These are phyloP conservation scores for Leptodontidium sp. DNA, from an alignment of 2,329 filamentous ascomycete species.

Conservation along the genomic window DNA sequence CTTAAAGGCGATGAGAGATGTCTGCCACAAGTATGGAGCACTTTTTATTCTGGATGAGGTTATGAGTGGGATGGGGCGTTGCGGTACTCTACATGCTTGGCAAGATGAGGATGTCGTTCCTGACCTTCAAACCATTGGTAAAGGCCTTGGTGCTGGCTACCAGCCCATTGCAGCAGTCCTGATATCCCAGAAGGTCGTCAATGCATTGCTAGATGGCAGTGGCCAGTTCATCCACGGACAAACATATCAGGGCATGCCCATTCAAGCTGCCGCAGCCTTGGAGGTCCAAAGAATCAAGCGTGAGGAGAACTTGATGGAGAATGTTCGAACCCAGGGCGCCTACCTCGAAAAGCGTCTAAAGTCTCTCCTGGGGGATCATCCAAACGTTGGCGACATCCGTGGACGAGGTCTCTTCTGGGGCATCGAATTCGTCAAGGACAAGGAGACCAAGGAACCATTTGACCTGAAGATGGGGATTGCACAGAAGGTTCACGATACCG, in stretches of 20 bases:
- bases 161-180: conserved; percentile 68
- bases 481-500: conserved; percentile 57
- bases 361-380: conserved; percentile 52
- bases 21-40: conserved; percentile 76
- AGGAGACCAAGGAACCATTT: conserved; percentile 58
- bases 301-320: conserved; percentile 64
- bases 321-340: conserved; percentile 62
- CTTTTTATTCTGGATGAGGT: conserved; percentile 82
- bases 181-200: conserved; percentile 58
- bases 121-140: conserved; percentile 72
- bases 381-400: conserved; percentile 66
- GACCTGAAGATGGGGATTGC: conserved; percentile 53
- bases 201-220: conserved; percentile 46
- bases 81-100: conserved; percentile 63
- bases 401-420: conserved; percentile 67
- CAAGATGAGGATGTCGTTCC: conserved; percentile 61
- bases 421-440: conserved; percentile 62
- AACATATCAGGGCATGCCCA: conserved; percentile 68
- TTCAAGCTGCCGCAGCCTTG: conserved; percentile 67
- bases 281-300: conserved; percentile 68
- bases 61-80: conserved; percentile 66
- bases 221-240: conserved; percentile 47
- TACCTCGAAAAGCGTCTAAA: conserved; percentile 56
- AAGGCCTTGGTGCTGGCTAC: conserved; percentile 71
- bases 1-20: conserved; percentile 68